These are phyloP conservation scores for Candida railenensis DNA, from an alignment of 805 yeast species.

Conservation along the genomic window DNA sequence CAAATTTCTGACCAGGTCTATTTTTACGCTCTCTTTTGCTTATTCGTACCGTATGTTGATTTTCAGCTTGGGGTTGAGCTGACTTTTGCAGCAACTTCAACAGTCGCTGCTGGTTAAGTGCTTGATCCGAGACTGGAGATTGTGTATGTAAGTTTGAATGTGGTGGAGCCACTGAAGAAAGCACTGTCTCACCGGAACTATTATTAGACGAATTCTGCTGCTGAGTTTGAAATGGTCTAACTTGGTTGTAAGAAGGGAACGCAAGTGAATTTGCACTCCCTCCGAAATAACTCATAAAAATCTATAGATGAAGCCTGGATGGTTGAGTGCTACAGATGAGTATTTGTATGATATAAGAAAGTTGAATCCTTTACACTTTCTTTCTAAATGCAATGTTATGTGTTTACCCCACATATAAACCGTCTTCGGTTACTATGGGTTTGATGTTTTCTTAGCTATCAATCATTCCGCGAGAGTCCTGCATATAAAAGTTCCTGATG, in stretches of 20 bases:
- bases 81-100: not conserved
- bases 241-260: constrained; percentile 22
- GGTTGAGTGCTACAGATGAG: too few species aligned
- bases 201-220: not conserved
- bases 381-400: not conserved
- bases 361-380: not conserved
- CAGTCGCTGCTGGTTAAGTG: not conserved
- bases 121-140: not conserved
- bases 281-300: constrained; percentile 18
- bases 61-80: not conserved
- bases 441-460: not conserved
- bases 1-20: constrained; percentile 55
- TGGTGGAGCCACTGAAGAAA: not conserved
- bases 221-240: constrained; percentile 5
- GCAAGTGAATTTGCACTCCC: constrained; percentile 17
- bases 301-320: not conserved
- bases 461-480: not conserved
- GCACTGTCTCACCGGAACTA: not conserved
- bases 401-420: not conserved
- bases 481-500: not conserved
- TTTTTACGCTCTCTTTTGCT: constrained; percentile 34
- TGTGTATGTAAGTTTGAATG: not conserved
- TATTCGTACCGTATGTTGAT: not conserved
- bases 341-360: too few species aligned
- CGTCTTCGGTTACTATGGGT: not conserved